Evolutionary conservation across 75 land plant genomes (phyloP).

Genomic region (Pseudotsuga menziesii): DNA sequence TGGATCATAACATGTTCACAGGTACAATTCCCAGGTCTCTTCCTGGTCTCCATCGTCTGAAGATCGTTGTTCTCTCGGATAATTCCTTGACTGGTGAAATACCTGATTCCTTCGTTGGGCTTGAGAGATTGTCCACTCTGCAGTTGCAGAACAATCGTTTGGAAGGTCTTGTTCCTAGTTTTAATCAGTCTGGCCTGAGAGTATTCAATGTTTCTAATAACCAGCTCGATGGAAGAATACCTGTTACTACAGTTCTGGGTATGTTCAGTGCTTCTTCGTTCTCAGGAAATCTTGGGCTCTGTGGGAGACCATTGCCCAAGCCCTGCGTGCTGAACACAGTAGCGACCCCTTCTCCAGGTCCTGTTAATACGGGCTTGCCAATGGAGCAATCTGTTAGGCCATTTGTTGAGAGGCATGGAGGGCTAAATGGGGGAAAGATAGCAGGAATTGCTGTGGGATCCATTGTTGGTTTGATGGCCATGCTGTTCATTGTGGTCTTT

Average conservation of each 20-base stretch:
- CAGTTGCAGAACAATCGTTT: slow-evolving; percentile 50
- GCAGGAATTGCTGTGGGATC: slow-evolving; percentile 10
- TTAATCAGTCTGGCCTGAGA: slow-evolving; percentile 44
- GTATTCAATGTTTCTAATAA: slow-evolving; percentile 77
- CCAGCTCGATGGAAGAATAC: slow-evolving; percentile 56
- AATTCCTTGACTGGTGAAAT: slow-evolving; percentile 60
- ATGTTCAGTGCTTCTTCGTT: slow-evolving; percentile 65
- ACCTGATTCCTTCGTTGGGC: slow-evolving; percentile 24
- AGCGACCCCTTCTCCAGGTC: background rate
- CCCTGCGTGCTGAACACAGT: slow-evolving; percentile 13
- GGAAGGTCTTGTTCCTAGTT: slow-evolving; percentile 53
- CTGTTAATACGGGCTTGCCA: background rate
- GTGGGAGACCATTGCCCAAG: slow-evolving; percentile 41
- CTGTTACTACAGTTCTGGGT: slow-evolving; percentile 30
- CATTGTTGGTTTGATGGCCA: background rate
- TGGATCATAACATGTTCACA: slow-evolving; percentile 56
- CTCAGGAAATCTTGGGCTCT: slow-evolving; percentile 43
- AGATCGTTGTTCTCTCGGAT: slow-evolving; percentile 32
- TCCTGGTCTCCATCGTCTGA: slow-evolving; percentile 46
- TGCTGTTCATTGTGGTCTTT: background rate
- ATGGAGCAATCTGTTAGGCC: background rate
- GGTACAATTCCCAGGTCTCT: slow-evolving; percentile 46
- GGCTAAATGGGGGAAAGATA: background rate
- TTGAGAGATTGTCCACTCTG: slow-evolving; percentile 36
- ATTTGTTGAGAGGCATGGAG: too few relatives aligned